Evolutionary conservation across 805 yeast species (phyloP).

Genomic region (Yamadazyma sp.): DNA sequence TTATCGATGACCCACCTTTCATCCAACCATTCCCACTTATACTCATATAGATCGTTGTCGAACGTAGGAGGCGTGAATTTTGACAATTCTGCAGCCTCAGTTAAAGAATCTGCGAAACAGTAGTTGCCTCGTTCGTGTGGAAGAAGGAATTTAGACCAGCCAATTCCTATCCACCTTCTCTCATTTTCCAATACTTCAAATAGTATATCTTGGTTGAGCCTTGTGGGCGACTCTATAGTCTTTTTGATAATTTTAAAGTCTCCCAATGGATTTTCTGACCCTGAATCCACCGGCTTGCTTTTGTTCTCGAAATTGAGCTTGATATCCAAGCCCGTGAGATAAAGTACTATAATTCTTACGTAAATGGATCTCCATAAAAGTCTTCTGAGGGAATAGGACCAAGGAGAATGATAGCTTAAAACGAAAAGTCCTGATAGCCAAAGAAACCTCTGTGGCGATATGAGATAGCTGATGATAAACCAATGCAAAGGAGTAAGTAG

Average conservation of each 20-base stretch:
- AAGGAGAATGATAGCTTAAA: slow-evolving; percentile 48
- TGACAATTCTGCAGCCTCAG: slow-evolving; percentile 25
- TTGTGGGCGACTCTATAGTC: slow-evolving; percentile 39
- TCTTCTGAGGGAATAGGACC: slow-evolving; percentile 45
- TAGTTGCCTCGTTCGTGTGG: slow-evolving; percentile 54
- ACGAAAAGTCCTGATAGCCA: slow-evolving; percentile 38
- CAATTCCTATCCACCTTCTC: slow-evolving; percentile 61
- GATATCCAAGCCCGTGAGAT: slow-evolving; percentile 42
- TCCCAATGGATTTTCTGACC: slow-evolving; percentile 20
- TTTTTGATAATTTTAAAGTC: slow-evolving; percentile 42
- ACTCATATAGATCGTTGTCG: slow-evolving; percentile 34
- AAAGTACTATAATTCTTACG: slow-evolving; percentile 35
- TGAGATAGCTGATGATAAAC: slow-evolving; percentile 29
- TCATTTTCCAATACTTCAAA: slow-evolving; percentile 57
- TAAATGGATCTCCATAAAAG: slow-evolving; percentile 52
- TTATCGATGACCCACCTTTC: slow-evolving; percentile 49
- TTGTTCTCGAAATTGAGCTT: slow-evolving; percentile 16
- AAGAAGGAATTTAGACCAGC: slow-evolving; percentile 52
- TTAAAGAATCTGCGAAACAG: slow-evolving; percentile 41
- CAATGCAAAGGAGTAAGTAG: slow-evolving; percentile 47
- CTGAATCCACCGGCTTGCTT: slow-evolving; percentile 20
- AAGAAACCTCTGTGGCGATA: slow-evolving; percentile 33
- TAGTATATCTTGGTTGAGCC: slow-evolving; percentile 46
- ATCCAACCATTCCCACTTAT: slow-evolving; percentile 61
- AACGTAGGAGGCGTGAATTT: slow-evolving; percentile 48